Evolutionary conservation across 805 yeast genomes (phyloP), one percentile per base, ranked within the genome.

Genomic region (Myxozyma sirexii): DNA sequence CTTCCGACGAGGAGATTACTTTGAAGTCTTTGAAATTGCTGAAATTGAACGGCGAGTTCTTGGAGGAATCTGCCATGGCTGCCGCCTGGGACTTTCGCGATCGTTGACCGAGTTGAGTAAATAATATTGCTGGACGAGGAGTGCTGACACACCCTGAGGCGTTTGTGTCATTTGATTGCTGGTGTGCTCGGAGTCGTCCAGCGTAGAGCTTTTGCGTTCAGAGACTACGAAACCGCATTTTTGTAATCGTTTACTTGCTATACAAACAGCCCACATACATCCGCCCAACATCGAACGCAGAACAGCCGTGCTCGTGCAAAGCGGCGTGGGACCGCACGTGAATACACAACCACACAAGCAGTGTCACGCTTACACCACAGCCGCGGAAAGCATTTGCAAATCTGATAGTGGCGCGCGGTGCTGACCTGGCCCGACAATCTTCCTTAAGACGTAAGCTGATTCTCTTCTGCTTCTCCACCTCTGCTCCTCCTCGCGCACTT

Each of bases 1-100:
- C 55, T 19, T 58, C 62, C 17, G 60, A 35, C 17, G 63, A 50
- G n/a, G 63, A 59, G 19, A 56, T 44, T 4, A 50, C 49, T 35
- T 55, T 56, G 27, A 59, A 59, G 41, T 59, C 53, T 17, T 37
- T 35, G 23, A 48, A 48, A n/a, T 37, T 37, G 23, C 53, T 35
- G 33, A 48, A 48, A 37, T 37, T 55, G 48, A 59, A 44, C 23
- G 63, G 63, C 44, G 63, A 59, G 51, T 43, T 24, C 33, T 37
- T 48, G 10, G 53, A 15, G 5, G 53, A 48, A 13, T 48, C 53
- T 8, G 35, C 43, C 53, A 48, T 48, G 17, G 50, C n/a, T 33
- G 29, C 51, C 1, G 37, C n/a, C 8, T 17, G n/a, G 19, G 27
- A 27, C 13, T 37, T 15, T 23, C 17, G 3, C 17, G n/a, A n/a